These are phyloP conservation scores for Naegleria gruberi DNA, from an alignment of 208 protist genomes.

Conservation along the genomic window DNA sequence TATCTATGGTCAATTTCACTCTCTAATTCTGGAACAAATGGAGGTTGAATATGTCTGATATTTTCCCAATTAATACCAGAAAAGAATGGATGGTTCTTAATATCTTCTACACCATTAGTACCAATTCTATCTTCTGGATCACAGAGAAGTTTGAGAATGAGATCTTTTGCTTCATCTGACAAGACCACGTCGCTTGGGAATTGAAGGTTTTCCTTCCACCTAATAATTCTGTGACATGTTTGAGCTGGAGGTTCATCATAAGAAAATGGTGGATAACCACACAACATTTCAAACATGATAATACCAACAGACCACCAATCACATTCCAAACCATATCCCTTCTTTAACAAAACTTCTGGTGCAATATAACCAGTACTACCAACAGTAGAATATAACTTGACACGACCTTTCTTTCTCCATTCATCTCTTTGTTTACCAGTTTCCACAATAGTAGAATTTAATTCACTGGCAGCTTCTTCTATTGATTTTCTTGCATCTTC, in stretches of 20 bases:
- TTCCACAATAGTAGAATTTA: neutral
- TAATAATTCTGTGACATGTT: slow-evolving; percentile 70
- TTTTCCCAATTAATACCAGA: slow-evolving; percentile 36
- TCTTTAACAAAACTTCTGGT: slow-evolving; percentile 83
- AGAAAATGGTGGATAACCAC: slow-evolving; percentile 59
- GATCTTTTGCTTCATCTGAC: slow-evolving; percentile 67
- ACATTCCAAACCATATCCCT: slow-evolving; percentile 84
- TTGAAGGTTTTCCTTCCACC: slow-evolving; percentile 59
- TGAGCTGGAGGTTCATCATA: slow-evolving; percentile 46
- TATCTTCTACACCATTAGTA: slow-evolving; percentile 47
- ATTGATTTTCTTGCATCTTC: neutral
- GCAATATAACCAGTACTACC: slow-evolving; percentile 72
- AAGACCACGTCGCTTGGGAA: slow-evolving; percentile 64
- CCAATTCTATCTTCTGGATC: slow-evolving; percentile 65
- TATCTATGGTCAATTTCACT: slow-evolving; percentile 38
- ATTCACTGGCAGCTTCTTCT: neutral
- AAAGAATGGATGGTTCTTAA: slow-evolving; percentile 70
- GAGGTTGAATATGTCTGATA: slow-evolving; percentile 40
- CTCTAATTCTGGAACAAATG: slow-evolving; percentile 44
- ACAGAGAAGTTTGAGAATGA: slow-evolving; percentile 78
- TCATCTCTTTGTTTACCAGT: neutral
- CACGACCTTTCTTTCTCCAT: slow-evolving; percentile 5
- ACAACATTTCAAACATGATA: slow-evolving; percentile 95
- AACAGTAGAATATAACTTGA: neutral
- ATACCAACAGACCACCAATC: slow-evolving; percentile 96